Conservation (phyloP, 257 asterid genomes). For the Thymus quinquecostatus region DNA sequence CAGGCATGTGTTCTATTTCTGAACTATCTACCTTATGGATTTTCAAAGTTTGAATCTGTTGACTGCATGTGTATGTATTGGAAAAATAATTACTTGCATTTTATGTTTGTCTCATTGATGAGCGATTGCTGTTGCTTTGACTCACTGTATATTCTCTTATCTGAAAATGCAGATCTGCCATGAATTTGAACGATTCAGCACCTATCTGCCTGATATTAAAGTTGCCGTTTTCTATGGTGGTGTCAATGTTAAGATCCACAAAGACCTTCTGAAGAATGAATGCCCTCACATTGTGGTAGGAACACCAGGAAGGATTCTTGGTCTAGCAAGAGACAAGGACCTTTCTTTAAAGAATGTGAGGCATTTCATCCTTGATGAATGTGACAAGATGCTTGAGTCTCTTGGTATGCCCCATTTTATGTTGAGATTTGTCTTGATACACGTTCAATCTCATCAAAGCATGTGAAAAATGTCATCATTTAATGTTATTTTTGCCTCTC, state of each 20-base stretch:
- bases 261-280: constrained; percentile 87
- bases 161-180: constrained; percentile 71
- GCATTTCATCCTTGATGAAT: constrained; percentile 88
- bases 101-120: background rate
- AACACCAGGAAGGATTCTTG: constrained; percentile 88
- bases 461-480: background rate
- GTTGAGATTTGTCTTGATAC: background rate
- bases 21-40: background rate
- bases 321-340: constrained; percentile 79
- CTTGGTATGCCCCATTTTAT: constrained; percentile 55
- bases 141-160: constrained; percentile 27
- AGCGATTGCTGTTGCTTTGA: background rate
- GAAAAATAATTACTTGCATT: background rate
- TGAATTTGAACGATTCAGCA: constrained; percentile 89
- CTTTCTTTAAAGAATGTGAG: constrained; percentile 80
- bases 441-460: background rate
- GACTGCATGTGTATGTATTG: background rate
- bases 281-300: constrained; percentile 94
- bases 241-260: constrained; percentile 73
- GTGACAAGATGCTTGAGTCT: constrained; percentile 95
- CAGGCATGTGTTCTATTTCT: constrained; percentile 51
- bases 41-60: background rate
- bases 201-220: constrained; percentile 73
- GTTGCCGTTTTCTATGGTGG: constrained; percentile 93
- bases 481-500: constrained; percentile 12